A percentile compares a stretch with the other conserved stretches of the same genome.
Conservation (phyloP, 106 monocot species). For the Xerophyta viscosa region DNA sequence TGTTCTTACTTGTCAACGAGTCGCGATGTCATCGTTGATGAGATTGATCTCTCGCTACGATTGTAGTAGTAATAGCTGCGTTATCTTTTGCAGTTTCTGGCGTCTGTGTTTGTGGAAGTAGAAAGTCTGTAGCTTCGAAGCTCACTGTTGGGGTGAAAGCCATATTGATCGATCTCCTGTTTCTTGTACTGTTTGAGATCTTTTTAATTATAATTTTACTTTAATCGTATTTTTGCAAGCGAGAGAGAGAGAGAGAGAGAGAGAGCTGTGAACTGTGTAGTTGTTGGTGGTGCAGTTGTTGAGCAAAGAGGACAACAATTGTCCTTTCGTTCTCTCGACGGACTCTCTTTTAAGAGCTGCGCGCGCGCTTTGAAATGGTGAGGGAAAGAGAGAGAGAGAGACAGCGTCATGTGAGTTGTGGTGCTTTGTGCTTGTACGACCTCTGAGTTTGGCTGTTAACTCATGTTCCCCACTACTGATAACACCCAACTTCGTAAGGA, state of each 20-base stretch:
- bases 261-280: too few species aligned
- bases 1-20: neutral
- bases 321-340: too few species aligned
- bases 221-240: too few species aligned
- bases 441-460: conserved; percentile 3
- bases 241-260: too few species aligned
- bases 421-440: conserved; percentile 7
- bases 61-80: conserved; percentile 13
- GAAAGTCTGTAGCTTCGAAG: neutral
- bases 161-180: neutral
- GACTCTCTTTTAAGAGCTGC: too few species aligned
- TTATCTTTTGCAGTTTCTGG: neutral
- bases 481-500: too few species aligned
- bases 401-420: conserved; percentile 6
- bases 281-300: too few species aligned
- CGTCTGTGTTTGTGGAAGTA: neutral
- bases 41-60: conserved; percentile 34
- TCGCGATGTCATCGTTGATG: too few species aligned
- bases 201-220: too few species aligned
- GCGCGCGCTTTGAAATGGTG: too few species aligned
- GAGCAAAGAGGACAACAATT: too few species aligned
- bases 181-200: neutral
- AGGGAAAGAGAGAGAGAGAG: neutral
- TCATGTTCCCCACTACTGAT: conserved; percentile 2
- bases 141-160: too few species aligned